Base-by-base conservation (phyloP, 176 grass and related monocot genomes). In the Canna indica region DNA sequence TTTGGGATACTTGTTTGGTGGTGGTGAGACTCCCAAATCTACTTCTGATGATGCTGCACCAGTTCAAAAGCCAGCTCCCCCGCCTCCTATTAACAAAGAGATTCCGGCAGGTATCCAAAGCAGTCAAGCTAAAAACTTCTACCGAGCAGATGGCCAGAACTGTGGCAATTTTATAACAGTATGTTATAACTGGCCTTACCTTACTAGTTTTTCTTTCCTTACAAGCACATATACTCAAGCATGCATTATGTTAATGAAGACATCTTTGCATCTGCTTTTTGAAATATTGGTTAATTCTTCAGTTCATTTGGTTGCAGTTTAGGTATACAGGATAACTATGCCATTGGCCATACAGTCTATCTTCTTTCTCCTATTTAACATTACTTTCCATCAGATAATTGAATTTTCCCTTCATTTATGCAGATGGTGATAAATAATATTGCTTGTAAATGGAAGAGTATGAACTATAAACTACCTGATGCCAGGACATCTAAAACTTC, bases 51-150 rank as follows among this genome's bases (percentile, higher is more conserved):
- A 20, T 67, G 64, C 64, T 24, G 33, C 64, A 67, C 33, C 64
- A 41, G 64, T 25, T 7, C 35, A 67, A n/a, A 67, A 67, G 33
- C 64, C 64, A 39, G 64, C 64, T 42, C 64, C 64, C 15, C 64
- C 64, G 42, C 22, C 34, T 39, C 64, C 64, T 67, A 41, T 67
- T 67, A 41, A 67, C 35, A 67, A 67, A 41, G 35, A 67, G 64
- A 67, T 67, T 41, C 64, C 64, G 42, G 64, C 64, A 39, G 64
- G 64, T 67, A 67, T 67, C 64, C 64, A 67, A 26, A 41, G 64
- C 35, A 67, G 33, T 26, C 64, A 67, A 67, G 64, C 64, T 25
- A 67, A 67, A 24, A 67, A 38, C 64, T 67, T 22, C 33, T 67
- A 24, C 36, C 64, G 64, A 42, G 64, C 64, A 13, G 64, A 67